Conservation (phyloP, 139 green algal genomes). For the Bryopsis sp. region DNA sequence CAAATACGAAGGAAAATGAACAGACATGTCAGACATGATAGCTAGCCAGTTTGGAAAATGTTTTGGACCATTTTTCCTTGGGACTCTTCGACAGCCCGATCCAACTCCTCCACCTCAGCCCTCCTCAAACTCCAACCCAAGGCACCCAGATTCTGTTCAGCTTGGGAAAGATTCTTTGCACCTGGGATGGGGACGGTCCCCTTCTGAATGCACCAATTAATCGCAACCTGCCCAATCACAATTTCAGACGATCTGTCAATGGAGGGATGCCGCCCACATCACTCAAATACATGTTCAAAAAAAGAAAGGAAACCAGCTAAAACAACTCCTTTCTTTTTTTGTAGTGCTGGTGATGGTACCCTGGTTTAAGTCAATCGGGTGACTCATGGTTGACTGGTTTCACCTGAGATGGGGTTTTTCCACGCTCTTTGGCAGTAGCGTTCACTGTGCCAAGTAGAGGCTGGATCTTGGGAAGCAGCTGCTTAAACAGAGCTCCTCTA, state of each 20-base stretch:
- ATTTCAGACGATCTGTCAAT: too few species aligned
- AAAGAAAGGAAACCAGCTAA: too few species aligned
- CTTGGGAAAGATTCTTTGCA: conserved; percentile 71
- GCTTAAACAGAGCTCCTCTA: conserved; percentile 61
- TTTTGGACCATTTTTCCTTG: conserved; percentile 72
- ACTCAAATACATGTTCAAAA: too few species aligned
- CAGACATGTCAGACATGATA: too few species aligned
- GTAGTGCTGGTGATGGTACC: too few species aligned
- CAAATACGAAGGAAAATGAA: too few species aligned
- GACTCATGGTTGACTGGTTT: too few species aligned
- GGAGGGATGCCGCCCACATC: conserved; percentile 21
- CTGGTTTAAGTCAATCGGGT: too few species aligned
- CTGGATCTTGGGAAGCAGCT: conserved; percentile 64
- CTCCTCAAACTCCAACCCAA: conserved; percentile 60
- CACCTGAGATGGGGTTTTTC: conserved; percentile 62
- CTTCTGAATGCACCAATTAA: conserved; percentile 94
- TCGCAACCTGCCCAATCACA: conserved; percentile 67
- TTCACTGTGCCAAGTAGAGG: conserved; percentile 52
- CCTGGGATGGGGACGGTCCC: conserved; percentile 91
- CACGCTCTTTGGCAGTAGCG: conserved; percentile 42
- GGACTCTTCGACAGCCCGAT: conserved; percentile 34
- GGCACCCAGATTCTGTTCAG: conserved; percentile 46
- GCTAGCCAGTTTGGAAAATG: conserved; percentile 89
- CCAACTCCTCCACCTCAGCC: conserved; percentile 59
- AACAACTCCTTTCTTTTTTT: too few species aligned